Evolutionary conservation across 192 early-diverging fungal species (phyloP).

Genomic region (Coemansia sp.): DNA sequence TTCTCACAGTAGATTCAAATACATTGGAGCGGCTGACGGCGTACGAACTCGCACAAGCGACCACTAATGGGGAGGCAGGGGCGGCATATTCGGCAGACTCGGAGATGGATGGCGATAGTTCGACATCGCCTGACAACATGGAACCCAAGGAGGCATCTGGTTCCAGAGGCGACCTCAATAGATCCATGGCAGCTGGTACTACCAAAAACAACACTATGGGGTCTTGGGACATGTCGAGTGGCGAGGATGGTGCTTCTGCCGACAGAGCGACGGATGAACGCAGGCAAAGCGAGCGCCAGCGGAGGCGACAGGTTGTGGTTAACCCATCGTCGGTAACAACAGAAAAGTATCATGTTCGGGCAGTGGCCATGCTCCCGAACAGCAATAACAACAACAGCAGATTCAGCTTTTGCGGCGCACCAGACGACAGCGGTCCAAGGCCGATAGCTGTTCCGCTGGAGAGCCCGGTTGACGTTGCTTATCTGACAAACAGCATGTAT

Average conservation of each 20-base stretch:
- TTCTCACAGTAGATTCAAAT: conserved; percentile 20
- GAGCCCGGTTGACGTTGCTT: conserved; percentile 33
- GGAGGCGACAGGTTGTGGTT: conserved; percentile 33
- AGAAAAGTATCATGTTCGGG: conserved; percentile 36
- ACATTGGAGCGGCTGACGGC: conserved; percentile 21
- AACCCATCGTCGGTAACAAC: conserved; percentile 22
- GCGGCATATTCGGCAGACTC: conserved; percentile 43
- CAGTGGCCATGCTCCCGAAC: conserved; percentile 15
- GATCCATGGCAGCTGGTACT: neutral
- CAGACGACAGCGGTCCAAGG: neutral
- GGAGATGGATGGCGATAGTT: conserved; percentile 39
- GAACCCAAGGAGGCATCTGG: neutral
- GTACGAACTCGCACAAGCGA: conserved; percentile 2
- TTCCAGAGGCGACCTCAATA: neutral
- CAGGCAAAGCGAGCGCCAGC: conserved; percentile 28
- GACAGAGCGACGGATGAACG: neutral
- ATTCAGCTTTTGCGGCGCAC: neutral
- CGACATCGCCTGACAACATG: conserved; percentile 2
- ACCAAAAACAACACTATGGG: conserved; percentile 15
- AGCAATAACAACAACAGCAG: neutral
- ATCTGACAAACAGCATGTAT: conserved; percentile 24
- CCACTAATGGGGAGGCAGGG: conserved; percentile 15
- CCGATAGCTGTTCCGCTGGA: conserved; percentile 12
- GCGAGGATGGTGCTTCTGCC: conserved; percentile 4
- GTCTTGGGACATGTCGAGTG: conserved; percentile 45